These are phyloP conservation scores for Balamuthia mandrillaris DNA, from an alignment of 208 protist genomes.

Conservation along the genomic window DNA sequence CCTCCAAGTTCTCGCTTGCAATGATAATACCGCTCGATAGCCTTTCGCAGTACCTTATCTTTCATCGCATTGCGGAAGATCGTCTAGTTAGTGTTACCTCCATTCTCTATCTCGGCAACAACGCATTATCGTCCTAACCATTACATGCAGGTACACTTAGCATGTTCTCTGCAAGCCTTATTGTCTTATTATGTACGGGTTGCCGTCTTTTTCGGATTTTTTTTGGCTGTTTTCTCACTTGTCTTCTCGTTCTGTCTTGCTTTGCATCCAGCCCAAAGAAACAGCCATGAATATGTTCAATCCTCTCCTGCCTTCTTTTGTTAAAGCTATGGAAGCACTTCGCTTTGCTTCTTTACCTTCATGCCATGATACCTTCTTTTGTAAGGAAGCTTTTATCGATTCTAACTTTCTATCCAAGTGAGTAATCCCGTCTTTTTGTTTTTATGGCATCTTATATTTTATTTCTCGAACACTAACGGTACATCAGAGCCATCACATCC, in stretches of 20 bases:
- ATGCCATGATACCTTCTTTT: not conserved
- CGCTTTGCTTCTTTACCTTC: not conserved
- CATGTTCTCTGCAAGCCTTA: not conserved
- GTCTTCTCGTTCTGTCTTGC: not conserved
- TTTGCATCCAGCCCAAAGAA: not conserved
- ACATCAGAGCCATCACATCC: slow-evolving; percentile 10
- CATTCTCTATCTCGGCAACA: not conserved
- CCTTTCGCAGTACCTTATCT: slow-evolving; percentile 18
- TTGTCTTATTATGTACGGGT: no score
- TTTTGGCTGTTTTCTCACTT: not conserved
- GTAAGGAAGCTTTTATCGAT: slow-evolving; percentile 9
- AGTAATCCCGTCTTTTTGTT: not conserved
- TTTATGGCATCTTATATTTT: not conserved
- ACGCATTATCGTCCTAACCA: not conserved
- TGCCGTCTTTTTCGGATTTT: not conserved
- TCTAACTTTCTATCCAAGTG: not conserved
- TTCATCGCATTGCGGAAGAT: slow-evolving; percentile 33
- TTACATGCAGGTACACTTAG: not conserved
- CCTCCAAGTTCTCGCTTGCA: slow-evolving; percentile 23
- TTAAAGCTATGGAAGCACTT: not conserved
- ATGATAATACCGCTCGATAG: not conserved
- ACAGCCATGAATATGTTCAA: not conserved
- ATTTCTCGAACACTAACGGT: not conserved
- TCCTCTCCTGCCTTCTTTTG: not conserved
- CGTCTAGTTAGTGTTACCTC: no score